Percentiles rank a stretch among this genome's conserved stretches.
phyloP scores from a whole-genome alignment of 352 stramenopile genomes.

The Phytopythium montanum region DNA sequence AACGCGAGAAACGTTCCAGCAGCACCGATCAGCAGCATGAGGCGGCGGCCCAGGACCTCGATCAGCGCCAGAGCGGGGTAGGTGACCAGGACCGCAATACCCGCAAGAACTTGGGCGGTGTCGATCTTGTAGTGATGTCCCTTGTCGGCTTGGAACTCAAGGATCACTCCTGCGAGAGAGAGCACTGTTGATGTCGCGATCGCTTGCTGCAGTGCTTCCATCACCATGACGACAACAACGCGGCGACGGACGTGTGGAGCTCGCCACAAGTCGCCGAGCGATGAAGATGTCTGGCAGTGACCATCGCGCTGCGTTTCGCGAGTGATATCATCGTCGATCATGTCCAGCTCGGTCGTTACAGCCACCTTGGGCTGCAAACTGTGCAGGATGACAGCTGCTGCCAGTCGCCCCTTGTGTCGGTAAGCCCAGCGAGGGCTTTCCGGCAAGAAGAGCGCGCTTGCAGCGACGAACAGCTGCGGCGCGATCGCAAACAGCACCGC shows the following conservation, averaged over 20 bases:
- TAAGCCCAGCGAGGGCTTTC: constrained; percentile 52
- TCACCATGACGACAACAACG: constrained; percentile 25
- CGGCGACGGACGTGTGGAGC: constrained; percentile 12
- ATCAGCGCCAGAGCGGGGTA: constrained; percentile 40
- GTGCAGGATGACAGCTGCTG: constrained; percentile 22
- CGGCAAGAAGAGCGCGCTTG: constrained; percentile 39
- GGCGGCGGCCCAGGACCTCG: constrained; percentile 30
- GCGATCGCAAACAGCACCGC: constrained; percentile 26
- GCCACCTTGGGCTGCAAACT: constrained; percentile 23
- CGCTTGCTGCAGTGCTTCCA: constrained; percentile 45
- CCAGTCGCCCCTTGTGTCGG: constrained; percentile 30
- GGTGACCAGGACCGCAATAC: constrained; percentile 35
- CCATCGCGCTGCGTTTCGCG: constrained; percentile 17
- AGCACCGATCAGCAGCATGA: constrained; percentile 32
- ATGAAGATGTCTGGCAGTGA: not conserved
- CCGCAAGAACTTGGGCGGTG: constrained; percentile 26
- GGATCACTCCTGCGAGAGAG: constrained; percentile 39
- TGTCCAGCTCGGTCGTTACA: constrained; percentile 28
- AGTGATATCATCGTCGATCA: constrained; percentile 8
- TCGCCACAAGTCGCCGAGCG: constrained; percentile 33
- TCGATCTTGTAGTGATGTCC: constrained; percentile 1
- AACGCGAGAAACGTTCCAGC: constrained; percentile 42
- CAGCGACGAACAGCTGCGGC: constrained; percentile 33
- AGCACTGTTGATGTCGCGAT: constrained; percentile 34
- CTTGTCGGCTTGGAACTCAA: constrained; percentile 20